Base-by-base conservation (phyloP, 805 yeast species). In the Spathaspora arborariae region DNA sequence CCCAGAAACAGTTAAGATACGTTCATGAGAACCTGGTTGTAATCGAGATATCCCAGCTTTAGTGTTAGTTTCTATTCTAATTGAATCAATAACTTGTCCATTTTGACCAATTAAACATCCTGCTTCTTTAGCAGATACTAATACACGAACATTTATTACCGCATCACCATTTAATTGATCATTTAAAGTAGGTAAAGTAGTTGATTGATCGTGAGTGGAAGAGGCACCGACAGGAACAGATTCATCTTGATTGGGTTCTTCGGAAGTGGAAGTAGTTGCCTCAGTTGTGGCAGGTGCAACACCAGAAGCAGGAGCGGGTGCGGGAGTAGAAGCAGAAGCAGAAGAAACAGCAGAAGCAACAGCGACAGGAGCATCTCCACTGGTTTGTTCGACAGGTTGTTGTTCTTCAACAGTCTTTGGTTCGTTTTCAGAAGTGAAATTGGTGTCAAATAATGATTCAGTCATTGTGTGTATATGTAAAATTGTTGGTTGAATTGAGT, bases 21-120 rank as follows among this genome's bases (percentile, higher is more conserved):
- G 75, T 60, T 90, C 96, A 27, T 84, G 82, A 48, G 89, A 84
- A 18, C 95, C 94, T 11, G 83, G 84, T 30, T 82, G 80, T 35
- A 86, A 82, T 56, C 84, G 85, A 11, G 96, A 84, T 40, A 90
- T 88, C 15, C 95, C 96, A 4, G 96, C 96, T 60, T 85, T 87
- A 49, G 90, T 89, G 46, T 78, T 77, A 24, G 92, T 86, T 48
- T 78, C 78, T 42, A 80, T 88, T 53, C 96, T 76, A 41, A 90
- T 80, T 30, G 78, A 75, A 46, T 90, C 85, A 50, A 90, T 89
- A 46, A 84, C 84, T 42, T 76, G 73, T 40, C 97, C 97, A 53
- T 80, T 85, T 54, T 85, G 85, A 45, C 97, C 97, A 56, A 90
- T 90, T 51, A 90, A 80, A 51, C 89, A 86, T 15, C 96, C 96